Base-by-base conservation (phyloP, 371 early-diverging fungal genomes). In the Mortierella sp. region DNA sequence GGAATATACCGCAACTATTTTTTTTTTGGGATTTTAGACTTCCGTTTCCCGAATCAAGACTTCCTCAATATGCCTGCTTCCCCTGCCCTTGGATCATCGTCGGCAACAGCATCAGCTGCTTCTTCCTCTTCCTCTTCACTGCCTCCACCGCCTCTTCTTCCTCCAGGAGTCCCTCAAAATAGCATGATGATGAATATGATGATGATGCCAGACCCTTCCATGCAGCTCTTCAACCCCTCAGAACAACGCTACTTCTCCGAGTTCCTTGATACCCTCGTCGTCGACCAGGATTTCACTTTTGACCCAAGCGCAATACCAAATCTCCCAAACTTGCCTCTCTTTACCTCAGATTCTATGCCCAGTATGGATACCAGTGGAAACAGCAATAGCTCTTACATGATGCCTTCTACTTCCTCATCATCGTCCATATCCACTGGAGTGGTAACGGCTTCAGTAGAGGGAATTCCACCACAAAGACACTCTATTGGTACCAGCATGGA, bases 211-310 rank as follows among this genome's bases (percentile, higher is more conserved):
- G 77, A 78, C 26, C 73, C 72, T 4, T 72, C 74, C 1, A 66
- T 79, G 64, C 57, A 43, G 23, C 70, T 79, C 23, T 79, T 79
- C 68, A 72, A 79, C 32, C 70, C 79, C 17, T 79, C 79, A 19
- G 79, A 79, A 54, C 79, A 79, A 28, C 69, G 70, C 55, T 79
- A 73, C 67, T 79, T 79, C 26, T 79, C 79, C 32, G 70, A 79
- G 70, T 79, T 79, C 59, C 54, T 79, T 59, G 79, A 79, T 31
- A 70, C 79, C 0, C 55, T 79, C 29, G 79, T 70, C 19, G 74
- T 73, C 29, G 79, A 79, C 65, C 79, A 79, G 58, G 79, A 79
- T 34, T 79, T 73, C 60, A 73, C 73, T 13, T 79, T 79, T 40
- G 79, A 79, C 70, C 74, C 79, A 19, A 68, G 69, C 65, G 28